Base-by-base conservation (phyloP, 176 grass and related monocot genomes). In the Avena insularis region DNA sequence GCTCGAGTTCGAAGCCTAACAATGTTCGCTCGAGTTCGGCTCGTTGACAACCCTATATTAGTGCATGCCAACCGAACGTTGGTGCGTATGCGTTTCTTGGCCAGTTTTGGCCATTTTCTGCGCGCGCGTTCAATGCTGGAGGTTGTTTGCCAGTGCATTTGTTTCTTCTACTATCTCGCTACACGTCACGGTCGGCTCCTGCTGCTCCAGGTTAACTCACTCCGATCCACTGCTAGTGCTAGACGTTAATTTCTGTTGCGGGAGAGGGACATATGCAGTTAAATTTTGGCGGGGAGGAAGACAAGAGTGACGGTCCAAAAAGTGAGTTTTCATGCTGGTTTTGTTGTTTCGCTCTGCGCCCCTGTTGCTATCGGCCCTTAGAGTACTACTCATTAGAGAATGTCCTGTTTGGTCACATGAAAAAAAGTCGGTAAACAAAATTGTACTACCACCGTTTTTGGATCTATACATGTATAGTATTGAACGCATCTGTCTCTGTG, bases 1-100 rank as follows among this genome's bases (percentile, higher is more conserved):
- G 25, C 25, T 25, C 25, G 25, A 25, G 25, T n/a, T n/a, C 25
- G 0, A 25, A 25, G 25, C 25, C 25, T 25, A 25, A 25, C 25
- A 25, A 25, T 25, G 25, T 25, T 25, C 25, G 25, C 25, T 25
- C 25, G 25, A 25, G 25, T 25, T 25, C 25, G 25, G 25, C 25
- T 25, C 25, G 25, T 25, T 0, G 25, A 25, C 25, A 25, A 25
- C 25, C 25, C 25, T 25, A 25, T 75, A 54, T 53, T 63, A 36
- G 85, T 66, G 56, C 66, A 46, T 87, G 63, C 61, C 62, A 58
- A 23, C 35, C 68, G 47, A 77, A 67, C 86, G 77, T 77, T 72
- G 61, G 76, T 21, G 68, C 88, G 49, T 17, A 58, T 35, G 65
- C 45, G 9, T 81, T 86, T 84, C 74, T 84, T 84, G 76, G 85